Conservation (phyloP, 2,329 filamentous ascomycete species). For the Capronia epimyces region DNA sequence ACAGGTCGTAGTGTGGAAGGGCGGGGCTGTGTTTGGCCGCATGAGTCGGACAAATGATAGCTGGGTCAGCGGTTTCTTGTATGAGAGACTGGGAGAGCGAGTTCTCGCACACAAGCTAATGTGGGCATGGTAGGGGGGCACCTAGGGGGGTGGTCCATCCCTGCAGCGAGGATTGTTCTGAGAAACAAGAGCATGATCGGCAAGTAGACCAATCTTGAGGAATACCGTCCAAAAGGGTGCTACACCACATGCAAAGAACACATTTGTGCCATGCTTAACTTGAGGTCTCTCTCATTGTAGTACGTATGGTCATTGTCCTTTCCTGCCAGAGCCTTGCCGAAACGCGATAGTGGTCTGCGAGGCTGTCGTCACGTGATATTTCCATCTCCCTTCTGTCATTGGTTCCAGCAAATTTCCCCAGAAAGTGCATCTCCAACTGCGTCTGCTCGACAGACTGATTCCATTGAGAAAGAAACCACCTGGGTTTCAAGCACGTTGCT, state of each 20-base stretch:
- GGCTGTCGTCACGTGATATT: not conserved
- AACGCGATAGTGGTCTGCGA: not conserved
- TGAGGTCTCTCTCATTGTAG: no score
- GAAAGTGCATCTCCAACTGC: conserved; percentile 1
- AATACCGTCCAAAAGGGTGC: no score
- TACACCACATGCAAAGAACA: no score
- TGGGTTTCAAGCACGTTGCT: not conserved
- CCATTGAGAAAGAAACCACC: not conserved
- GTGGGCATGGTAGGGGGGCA: conserved; percentile 48
- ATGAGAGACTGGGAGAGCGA: conserved; percentile 75
- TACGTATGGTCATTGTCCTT: no score
- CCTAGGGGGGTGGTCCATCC: not conserved
- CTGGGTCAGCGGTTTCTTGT: conserved; percentile 85
- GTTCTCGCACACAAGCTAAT: conserved; percentile 76
- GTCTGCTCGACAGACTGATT: not conserved
- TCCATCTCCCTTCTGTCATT: not conserved
- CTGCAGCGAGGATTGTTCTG: not conserved
- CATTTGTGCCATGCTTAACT: not conserved
- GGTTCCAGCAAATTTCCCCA: not conserved
- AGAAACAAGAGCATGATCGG: not conserved
- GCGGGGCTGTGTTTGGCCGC: conserved; percentile 91
- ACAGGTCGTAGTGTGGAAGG: conserved; percentile 97
- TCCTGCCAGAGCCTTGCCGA: not conserved
- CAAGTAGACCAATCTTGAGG: no score
- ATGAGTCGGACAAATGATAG: conserved; percentile 84